Evolutionary conservation across 768 basidiomycete species (phyloP).

Genomic region (Sarcodon sp.): DNA sequence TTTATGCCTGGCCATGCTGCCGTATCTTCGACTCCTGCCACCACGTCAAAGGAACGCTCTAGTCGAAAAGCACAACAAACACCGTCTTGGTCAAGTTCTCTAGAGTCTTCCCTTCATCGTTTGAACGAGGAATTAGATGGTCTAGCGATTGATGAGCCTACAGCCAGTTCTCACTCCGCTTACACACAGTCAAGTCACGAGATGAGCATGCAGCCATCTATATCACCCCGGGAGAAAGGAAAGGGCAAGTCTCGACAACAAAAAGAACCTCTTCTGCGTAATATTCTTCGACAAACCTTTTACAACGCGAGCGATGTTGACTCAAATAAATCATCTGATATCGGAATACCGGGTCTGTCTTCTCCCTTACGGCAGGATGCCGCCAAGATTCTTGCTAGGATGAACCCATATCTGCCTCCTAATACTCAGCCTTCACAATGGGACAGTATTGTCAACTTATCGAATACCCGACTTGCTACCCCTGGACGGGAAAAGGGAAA

Average conservation of each 20-base stretch:
- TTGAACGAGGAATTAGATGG: conserved; percentile 51
- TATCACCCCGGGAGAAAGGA: conserved; percentile 13
- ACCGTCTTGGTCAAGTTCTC: conserved; percentile 58
- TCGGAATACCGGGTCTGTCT: conserved; percentile 27
- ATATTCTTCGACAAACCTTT: conserved; percentile 35
- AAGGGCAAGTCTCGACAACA: conserved; percentile 34
- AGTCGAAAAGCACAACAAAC: conserved; percentile 27
- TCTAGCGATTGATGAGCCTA: conserved; percentile 27
- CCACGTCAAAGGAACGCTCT: conserved; percentile 19
- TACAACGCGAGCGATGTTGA: conserved; percentile 22
- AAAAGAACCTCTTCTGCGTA: conserved; percentile 28
- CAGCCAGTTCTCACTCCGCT: conserved; percentile 11
- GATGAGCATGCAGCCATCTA: conserved; percentile 11
- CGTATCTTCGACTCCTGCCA: conserved; percentile 71
- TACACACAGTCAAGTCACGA: conserved; percentile 13
- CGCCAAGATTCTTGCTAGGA: conserved; percentile 36
- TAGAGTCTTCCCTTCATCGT: conserved; percentile 64
- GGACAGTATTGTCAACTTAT: conserved; percentile 67
- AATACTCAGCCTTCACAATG: conserved; percentile 39
- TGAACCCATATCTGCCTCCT: conserved; percentile 50
- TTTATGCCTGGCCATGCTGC: conserved; percentile 66
- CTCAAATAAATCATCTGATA: conserved; percentile 8
- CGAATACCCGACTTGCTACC: conserved; percentile 37
- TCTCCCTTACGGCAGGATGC: conserved; percentile 42
- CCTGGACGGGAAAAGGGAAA: conserved; percentile 18